Evolutionary conservation across 2,329 filamentous ascomycete species (phyloP).

Genomic region (Lachnellula subtilissima): DNA sequence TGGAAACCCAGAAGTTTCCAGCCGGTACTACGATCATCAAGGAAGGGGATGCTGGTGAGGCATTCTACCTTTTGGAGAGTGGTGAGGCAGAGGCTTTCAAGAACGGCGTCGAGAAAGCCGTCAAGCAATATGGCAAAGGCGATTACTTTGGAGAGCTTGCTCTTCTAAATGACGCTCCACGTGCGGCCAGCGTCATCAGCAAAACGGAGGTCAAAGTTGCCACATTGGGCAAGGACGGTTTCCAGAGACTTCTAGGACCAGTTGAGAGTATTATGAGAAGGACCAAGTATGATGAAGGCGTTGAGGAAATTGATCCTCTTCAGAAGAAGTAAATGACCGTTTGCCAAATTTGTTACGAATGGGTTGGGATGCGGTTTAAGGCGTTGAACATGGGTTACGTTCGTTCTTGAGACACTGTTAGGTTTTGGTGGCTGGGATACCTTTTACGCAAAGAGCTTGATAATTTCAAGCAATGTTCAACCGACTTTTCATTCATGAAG

Average conservation of each 20-base stretch:
- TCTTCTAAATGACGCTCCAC: conserved; percentile 85
- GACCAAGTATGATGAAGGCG: conserved; percentile 55
- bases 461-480: conserved; percentile 11
- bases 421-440: conserved; percentile 26
- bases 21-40: conserved; percentile 78
- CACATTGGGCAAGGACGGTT: conserved; percentile 86
- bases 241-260: conserved; percentile 86
- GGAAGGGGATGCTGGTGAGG: conserved; percentile 86
- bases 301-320: conserved; percentile 65
- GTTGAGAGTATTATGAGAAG: conserved; percentile 93
- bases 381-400: conserved; percentile 30
- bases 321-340: conserved; percentile 34
- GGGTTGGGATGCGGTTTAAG: conserved; percentile 11
- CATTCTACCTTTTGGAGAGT: conserved; percentile 85
- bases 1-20: conserved; percentile 84
- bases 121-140: conserved; percentile 82
- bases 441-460: conserved; percentile 25
- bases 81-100: conserved; percentile 87
- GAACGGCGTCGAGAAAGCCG: conserved; percentile 60
- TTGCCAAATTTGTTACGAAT: conserved; percentile 14
- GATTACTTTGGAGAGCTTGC: conserved; percentile 98
- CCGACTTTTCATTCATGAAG: not conserved
- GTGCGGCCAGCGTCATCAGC: conserved; percentile 83
- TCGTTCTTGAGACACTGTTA: conserved; percentile 24
- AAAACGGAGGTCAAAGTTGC: conserved; percentile 89